A percentile compares a stretch with the other conserved stretches of the same genome.
Conservation (phyloP, 2,329 filamentous ascomycete species). For the Fusarium dimerum region DNA sequence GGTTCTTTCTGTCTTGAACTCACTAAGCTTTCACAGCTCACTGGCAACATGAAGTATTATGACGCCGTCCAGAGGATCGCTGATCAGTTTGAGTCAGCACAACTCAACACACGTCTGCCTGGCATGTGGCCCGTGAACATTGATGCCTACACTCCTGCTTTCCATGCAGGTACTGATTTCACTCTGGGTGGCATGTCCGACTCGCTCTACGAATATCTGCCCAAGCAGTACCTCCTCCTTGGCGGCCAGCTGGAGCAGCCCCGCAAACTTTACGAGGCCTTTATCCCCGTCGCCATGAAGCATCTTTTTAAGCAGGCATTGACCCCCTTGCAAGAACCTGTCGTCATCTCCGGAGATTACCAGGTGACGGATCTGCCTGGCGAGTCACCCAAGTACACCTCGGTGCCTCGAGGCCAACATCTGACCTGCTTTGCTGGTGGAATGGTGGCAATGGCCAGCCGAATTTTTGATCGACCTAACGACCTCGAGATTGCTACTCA, state of each 20-base stretch:
- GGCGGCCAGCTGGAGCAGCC: constrained; percentile 50
- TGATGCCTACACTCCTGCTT: constrained; percentile 37
- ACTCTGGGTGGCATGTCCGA: constrained; percentile 58
- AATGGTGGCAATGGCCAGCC: constrained; percentile 65
- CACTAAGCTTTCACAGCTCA: constrained; percentile 65
- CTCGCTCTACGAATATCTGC: constrained; percentile 66
- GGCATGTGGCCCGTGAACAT: constrained; percentile 64
- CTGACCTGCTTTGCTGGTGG: constrained; percentile 67
- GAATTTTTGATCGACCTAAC: constrained; percentile 54
- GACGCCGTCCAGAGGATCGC: constrained; percentile 61
- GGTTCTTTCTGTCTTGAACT: constrained; percentile 64
- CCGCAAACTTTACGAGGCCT: constrained; percentile 37
- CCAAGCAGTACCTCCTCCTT: constrained; percentile 65
- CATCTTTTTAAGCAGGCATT: constrained; percentile 70
- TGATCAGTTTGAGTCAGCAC: constrained; percentile 54
- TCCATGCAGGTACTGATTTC: constrained; percentile 45
- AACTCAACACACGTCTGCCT: constrained; percentile 56
- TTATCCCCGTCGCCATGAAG: constrained; percentile 49
- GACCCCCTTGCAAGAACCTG: constrained; percentile 56
- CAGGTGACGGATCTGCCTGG: constrained; percentile 30
- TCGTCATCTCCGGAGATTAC: constrained; percentile 63
- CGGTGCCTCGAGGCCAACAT: constrained; percentile 52
- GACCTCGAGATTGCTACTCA: constrained; percentile 59
- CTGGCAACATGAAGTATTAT: constrained; percentile 60
- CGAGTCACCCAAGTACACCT: constrained; percentile 28